Base-by-base conservation (phyloP, 106 monocot species). In the Platanthera zijinensis region DNA sequence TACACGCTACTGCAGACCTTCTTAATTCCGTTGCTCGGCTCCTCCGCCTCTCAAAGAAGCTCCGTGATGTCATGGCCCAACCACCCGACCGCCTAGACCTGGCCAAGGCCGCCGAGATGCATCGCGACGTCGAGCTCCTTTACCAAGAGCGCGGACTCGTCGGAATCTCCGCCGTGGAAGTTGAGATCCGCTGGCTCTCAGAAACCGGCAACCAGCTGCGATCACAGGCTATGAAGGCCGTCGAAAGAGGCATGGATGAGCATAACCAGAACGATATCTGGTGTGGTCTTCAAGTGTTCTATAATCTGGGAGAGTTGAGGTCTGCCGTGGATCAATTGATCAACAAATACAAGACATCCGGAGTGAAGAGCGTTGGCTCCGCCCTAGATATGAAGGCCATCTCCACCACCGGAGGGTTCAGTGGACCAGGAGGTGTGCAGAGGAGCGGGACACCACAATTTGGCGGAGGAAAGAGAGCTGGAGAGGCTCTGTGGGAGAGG, bases 381-480 rank as follows among this genome's bases (percentile, higher is more conserved):
- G 94, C 99, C 3, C 74, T 99, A 7, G 99, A 99, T 76, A 86
- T 99, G 99, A 99, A 99, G 82, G 88, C 94, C 2, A 90, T 99
- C 25, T 94, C 99, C 2, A 73, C 80, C 0, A 18, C 80, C 48
- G 76, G 80, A 17, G 74, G 81, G 30, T 56, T 75, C 78, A 83
- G 80, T 72, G 91, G 88, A 8, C 89, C 94, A 5, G 94, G 97
- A 14, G 91, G 94, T 0, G 82, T 92, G 25, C 92, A 99, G 79
- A 62, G 99, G 77, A 99, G 92, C 56, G 99, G 99, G 7, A 94
- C 94, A 5, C 99, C 99, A 6, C 99, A 92, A 84, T 84, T 99
- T 61, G 99, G 99, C 5, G 85, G 82, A 21, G 88, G 94, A 9
- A 94, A 83, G 76, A 86, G 82, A 72, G 90, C 99, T 2, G 83